Evolutionary conservation across 2,329 filamentous ascomycete genomes (phyloP), one percentile per base, ranked within the genome.

Genomic region (Acephala macrosclerotiorum): DNA sequence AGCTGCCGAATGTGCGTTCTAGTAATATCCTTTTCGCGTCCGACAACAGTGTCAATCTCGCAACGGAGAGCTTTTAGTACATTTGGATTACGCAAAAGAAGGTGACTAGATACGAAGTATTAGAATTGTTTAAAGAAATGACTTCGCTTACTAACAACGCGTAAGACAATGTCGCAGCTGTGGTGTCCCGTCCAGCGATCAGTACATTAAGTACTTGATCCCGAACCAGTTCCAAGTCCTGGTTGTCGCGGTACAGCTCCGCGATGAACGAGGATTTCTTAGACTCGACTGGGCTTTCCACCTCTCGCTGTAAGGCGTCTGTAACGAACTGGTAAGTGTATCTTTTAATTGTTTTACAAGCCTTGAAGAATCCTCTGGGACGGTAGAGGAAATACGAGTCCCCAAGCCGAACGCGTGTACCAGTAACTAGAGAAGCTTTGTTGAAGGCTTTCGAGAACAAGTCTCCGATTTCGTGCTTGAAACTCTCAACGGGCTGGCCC

Each of bases 401-500:
- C 0, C 73, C 75, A 4, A 77, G 65, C 2, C 77, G 74, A 18
- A 74, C 67, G 4, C 72, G 70, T 5, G 75, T 72, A 1, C 75
- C 72, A 6, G 77, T 71, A n/a, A 66, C 72, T 58, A 73, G 71
- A 63, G 74, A 76, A 22, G 72, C 77, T 58, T 75, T 71, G 22
- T 78, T 74, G 65, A 82, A 82, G 26, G 73, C 74, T 33, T 77
- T 70, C 2, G 75, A 74, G 65, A 81, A 80, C 18, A 65, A 59
- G 40, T 67, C 9, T n/a, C 76, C 76, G 73, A 77, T 45, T 25
- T 65, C 58, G 35, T 65, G 55, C 22, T 65, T 56, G 62, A 73
- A 78, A 36, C 35, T 70, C 33, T 71, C 80, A 2, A 88, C 85
- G 22, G 78, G 80, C 67, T 84, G 78, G n/a, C 86, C 86, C 61